Evolutionary conservation across 176 grass and related monocot genomes (phyloP), one percentile per base, ranked within the genome.

Genomic region (Neostapfia colusana): DNA sequence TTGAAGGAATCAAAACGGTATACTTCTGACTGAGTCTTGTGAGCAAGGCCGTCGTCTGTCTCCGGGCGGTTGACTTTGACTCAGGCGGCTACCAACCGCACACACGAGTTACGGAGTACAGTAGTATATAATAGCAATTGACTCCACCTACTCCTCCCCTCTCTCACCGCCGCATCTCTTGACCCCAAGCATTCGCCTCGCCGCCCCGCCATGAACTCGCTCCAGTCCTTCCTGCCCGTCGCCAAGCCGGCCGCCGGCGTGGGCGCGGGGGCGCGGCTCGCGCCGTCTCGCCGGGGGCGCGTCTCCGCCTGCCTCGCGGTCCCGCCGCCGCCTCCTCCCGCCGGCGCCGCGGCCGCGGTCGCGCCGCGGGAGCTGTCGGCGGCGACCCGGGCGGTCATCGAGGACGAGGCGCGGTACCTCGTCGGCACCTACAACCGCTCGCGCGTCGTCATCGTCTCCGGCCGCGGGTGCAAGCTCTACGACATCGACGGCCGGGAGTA

Each of bases 401-500:
- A 90, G 45, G 77, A 73, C 28, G 91, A 98, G 66, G 88, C 78
- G 14, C 85, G 21, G 74, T 83, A 92, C 65, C 66, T 98, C 58
- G 91, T 94, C 0, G 81, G 85, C 1, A 98, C 95, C 16, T 98
- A 98, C 63, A 88, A 90, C 7, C 89, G 91, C 43, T 74, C 87
- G 44, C 76, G 69, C 26, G 89, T 94, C 53, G 91, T 92, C 56
- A 41, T 98, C 34, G 86, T 86, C 20, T 42, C 65, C 10, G 89
- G 91, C 13, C 84, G 84, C 38, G 95, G 91, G 10, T 98, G 95
- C 80, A 91, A 93, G 75, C 42, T 98, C 25, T 98, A 88, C 62
- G 95, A 98, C 63, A 24, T 51, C 2, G 95, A 98, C 35, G 91
- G 89, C 1, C 90, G 86, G 16, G 95, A 93, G 79, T 97, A 93